Conservation (phyloP, 2,329 filamentous ascomycete species). For the Pseudogymnoascus sp. region DNA sequence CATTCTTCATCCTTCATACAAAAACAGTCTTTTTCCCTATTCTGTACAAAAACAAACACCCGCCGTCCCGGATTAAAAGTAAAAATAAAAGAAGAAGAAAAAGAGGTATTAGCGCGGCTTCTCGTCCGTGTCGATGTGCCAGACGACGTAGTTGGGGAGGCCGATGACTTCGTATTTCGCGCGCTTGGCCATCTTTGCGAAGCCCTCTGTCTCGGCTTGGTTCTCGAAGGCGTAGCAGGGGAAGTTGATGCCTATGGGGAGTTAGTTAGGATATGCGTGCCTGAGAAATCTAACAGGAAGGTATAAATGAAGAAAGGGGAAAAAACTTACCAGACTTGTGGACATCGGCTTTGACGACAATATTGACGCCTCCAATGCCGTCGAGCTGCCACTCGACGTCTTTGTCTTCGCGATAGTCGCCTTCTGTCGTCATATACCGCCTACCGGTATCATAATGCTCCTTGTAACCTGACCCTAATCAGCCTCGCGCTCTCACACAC, state of each 20-base stretch:
- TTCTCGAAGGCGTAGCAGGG: conserved; percentile 96
- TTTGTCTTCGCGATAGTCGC: conserved; percentile 86
- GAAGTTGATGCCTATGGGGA: conserved; percentile 78
- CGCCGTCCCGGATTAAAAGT: background rate
- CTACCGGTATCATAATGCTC: conserved; percentile 78
- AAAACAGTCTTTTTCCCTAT: background rate
- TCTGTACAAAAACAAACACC: background rate
- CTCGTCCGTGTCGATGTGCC: conserved; percentile 96
- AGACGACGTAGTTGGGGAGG: conserved; percentile 94
- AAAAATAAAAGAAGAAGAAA: background rate
- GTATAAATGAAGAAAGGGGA: too few species aligned
- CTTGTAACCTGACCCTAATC: conserved; percentile 64
- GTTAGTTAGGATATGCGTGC: background rate
- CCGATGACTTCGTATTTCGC: conserved; percentile 90
- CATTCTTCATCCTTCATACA: background rate
- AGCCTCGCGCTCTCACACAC: conserved; percentile 11
- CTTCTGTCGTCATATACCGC: conserved; percentile 82
- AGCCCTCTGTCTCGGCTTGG: conserved; percentile 96
- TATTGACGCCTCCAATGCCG: conserved; percentile 94
- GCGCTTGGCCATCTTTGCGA: conserved; percentile 96
- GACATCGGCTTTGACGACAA: conserved; percentile 95
- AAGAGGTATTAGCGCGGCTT: conserved; percentile 65
- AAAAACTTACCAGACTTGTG: conserved; percentile 71
- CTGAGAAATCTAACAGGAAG: too few species aligned
- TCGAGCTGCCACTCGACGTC: conserved; percentile 89